Conservation (phyloP, 495 filamentous ascomycete species). For the Aspergillus nidulans region DNA sequence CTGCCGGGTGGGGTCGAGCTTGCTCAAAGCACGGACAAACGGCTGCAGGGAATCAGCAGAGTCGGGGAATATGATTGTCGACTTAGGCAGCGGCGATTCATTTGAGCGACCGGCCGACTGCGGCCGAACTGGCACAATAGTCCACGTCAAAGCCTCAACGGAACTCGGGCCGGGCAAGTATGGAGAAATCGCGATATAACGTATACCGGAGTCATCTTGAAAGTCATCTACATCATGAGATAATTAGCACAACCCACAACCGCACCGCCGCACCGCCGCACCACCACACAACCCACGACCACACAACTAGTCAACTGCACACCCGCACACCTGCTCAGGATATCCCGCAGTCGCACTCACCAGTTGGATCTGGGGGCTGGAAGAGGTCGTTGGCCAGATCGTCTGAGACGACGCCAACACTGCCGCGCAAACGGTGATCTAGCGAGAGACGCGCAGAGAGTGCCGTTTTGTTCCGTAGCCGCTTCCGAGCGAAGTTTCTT, state of each 20-base stretch:
- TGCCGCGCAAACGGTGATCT: conserved; percentile 81
- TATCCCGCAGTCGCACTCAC: conserved; percentile 20
- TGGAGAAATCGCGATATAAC: conserved; percentile 76
- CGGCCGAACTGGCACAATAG: conserved; percentile 68
- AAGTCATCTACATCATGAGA: conserved; percentile 3
- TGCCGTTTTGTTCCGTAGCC: conserved; percentile 51
- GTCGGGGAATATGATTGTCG: conserved; percentile 79
- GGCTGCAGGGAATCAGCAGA: conserved; percentile 72
- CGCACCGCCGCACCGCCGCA: no score
- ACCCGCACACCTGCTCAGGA: conserved; percentile 2
- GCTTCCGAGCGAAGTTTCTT: conserved; percentile 32
- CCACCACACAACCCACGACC: no score
- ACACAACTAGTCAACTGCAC: no score
- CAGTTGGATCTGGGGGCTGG: conserved; percentile 45
- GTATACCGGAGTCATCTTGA: conserved; percentile 31
- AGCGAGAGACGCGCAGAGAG: conserved; percentile 62
- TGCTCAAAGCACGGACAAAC: conserved; percentile 62
- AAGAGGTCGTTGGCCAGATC: conserved; percentile 82
- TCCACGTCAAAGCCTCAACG: conserved; percentile 69
- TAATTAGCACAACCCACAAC: neutral
- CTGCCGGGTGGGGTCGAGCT: conserved; percentile 50
- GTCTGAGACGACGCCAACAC: conserved; percentile 80
- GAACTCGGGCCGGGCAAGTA: conserved; percentile 60
- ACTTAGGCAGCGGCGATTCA: conserved; percentile 64
- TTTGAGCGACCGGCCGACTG: conserved; percentile 72